Base-by-base conservation (phyloP, 2,329 filamentous ascomycete genomes). In the Aspergillus piperis region DNA sequence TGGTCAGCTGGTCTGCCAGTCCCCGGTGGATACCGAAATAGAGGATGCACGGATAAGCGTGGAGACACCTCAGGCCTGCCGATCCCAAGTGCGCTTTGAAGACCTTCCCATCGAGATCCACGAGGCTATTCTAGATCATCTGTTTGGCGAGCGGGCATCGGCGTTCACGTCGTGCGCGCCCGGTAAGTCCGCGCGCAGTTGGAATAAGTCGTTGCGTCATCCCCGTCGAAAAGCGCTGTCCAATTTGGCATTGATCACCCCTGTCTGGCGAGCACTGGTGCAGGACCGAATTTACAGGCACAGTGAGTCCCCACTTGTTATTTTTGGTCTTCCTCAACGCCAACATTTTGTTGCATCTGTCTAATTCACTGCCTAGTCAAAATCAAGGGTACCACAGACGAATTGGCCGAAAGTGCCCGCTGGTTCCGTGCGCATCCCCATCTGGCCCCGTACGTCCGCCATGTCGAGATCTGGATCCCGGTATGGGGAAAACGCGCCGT, bases 381-480 rank as follows among this genome's bases (percentile, higher is more conserved):
- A 75, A 79, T 92, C 66, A 90, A 90, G 76, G 89, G 88, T 0
- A 90, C 88, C 0, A 78, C 84, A 39, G 81, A 84, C n/a, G 88
- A 84, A 15, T 76, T 90, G 42, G 77, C 83, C 44, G 81, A 86
- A 51, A 85, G 88, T 6, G 79, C 84, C 63, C 64, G 77, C 36
- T 91, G 88, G 79, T 89, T 92, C 65, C 73, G 77, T 15, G 65
- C 75, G 8, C 82, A 87, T 61, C 78, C 82, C 27, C 84, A 90
- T 68, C 82, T 92, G 5, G 82, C 84, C 19, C 67, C 76, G 8
- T 86, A 90, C 66, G 86, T 92, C 61, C 87, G 86, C 65, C 89
- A 92, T 69, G 83, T 91, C 61, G 89, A 92, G 74, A 82, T 91
- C 44, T 92, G 89, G 88, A 90, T 92, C 63, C 89, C 90, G 3